phyloP scores from a whole-genome alignment of 306 rosid species.

The Vigna radiata region DNA sequence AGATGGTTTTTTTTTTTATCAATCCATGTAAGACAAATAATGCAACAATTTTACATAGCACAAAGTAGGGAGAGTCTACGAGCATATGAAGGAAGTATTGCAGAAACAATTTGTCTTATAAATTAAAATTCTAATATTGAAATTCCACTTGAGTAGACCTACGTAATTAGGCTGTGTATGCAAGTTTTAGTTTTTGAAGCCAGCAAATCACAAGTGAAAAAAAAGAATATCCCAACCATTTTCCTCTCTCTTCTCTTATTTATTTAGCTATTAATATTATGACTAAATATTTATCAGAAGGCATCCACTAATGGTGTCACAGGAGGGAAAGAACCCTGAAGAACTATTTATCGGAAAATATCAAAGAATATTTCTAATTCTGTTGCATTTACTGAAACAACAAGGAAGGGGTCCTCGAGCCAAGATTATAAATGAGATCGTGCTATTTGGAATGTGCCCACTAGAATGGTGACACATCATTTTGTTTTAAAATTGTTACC shows the following conservation, averaged over 20 bases:
- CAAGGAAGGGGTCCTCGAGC: slow-evolving; percentile 28
- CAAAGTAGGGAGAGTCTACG: slow-evolving; percentile 14
- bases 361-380: slow-evolving; percentile 12
- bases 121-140: slow-evolving; percentile 21
- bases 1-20: slow-evolving; percentile 20
- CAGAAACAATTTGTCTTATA: slow-evolving; percentile 2
- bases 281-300: slow-evolving; percentile 10
- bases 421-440: slow-evolving; percentile 29
- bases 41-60: slow-evolving; percentile 28
- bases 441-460: slow-evolving; percentile 29
- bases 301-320: slow-evolving; percentile 14
- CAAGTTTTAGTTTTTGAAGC: slow-evolving; percentile 8
- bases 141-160: slow-evolving; percentile 24
- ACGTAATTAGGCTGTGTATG: neutral
- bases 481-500: slow-evolving; percentile 57
- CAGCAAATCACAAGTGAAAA: slow-evolving; percentile 16
- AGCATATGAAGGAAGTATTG: slow-evolving; percentile 35
- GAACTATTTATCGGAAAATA: slow-evolving; percentile 29
- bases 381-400: slow-evolving; percentile 39
- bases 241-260: slow-evolving; percentile 31
- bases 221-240: neutral
- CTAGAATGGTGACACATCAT: slow-evolving; percentile 22
- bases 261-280: neutral
- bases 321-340: neutral
- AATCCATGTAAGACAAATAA: slow-evolving; percentile 14